Conservation (phyloP, 2,329 filamentous ascomycete species). For the Diplodia seriata region DNA sequence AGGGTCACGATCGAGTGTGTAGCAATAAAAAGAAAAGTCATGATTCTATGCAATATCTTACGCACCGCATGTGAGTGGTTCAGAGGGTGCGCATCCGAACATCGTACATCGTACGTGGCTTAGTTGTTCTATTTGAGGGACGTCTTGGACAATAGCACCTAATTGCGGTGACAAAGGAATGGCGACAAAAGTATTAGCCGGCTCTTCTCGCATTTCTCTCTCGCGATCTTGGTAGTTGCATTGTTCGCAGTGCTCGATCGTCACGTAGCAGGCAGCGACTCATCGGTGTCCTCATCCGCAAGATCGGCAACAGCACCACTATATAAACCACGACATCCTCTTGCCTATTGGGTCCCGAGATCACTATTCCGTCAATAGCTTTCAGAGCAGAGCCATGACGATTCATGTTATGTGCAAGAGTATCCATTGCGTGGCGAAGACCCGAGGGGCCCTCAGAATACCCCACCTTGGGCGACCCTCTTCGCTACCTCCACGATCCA, state of each 20-base stretch:
- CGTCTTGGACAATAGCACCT: neutral
- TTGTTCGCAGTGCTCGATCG: neutral
- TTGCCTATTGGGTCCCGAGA: no score
- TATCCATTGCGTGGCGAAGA: no score
- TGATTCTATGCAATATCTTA: slow-evolving; percentile 4
- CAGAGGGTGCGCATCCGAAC: neutral
- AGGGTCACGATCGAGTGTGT: slow-evolving; percentile 2
- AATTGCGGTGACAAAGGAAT: neutral
- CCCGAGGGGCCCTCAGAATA: no score
- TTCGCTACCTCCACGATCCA: no score
- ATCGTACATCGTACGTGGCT: neutral
- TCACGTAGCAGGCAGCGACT: neutral
- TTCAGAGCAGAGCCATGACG: no score
- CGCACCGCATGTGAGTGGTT: neutral
- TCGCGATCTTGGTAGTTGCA: neutral
- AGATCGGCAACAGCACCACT: neutral
- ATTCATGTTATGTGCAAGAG: no score
- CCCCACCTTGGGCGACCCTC: no score
- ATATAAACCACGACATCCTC: no score
- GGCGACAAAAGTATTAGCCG: neutral
- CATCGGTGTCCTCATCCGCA: neutral
- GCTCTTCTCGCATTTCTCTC: neutral
- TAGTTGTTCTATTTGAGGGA: neutral
- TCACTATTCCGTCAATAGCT: no score
- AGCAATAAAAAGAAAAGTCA: slow-evolving; percentile 21